Evolutionary conservation across 1,284 basidiomycete species (phyloP), one percentile per base, ranked within the genome.

Genomic region (Tilletia setariae): DNA sequence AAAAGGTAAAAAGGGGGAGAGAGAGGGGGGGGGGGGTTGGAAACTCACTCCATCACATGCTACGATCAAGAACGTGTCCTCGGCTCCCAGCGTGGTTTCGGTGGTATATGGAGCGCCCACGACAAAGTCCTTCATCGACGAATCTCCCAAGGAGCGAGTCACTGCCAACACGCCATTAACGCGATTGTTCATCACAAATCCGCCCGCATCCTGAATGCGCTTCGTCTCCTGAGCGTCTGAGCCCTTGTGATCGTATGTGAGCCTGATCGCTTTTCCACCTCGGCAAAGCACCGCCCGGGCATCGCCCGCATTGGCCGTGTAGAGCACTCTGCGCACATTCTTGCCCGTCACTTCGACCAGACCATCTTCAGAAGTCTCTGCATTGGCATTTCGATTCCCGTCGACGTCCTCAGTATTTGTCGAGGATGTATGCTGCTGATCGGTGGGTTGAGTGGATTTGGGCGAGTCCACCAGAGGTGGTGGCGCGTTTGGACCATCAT

Each of bases 171-270:
- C 94, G 47, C 87, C 94, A 77, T 98, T 98, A 30, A 99, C 96
- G 11, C 96, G 89, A 72, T 95, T 94, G 80, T 96, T 96, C 91
- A 98, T 91, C 25, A 99, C 94, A 79, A 98, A 98, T 0, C 96
- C 96, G 19, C 96, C 96, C 0, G 96, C 95, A 79, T 98, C 95
- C 63, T 88, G 94, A 83, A 99, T 98, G 16, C 96, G 88, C 84
- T 96, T 96, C 21, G 93, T 94, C 84, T 99, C 96, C 82, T 95
- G 93, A 77, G 90, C 90, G 83, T 99, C 96, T 2, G 91, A 91
- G 47, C 96, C 96, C 84, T 99, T 99, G 86, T 99, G 96, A 81
- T 98, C 96, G 83, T 99, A 98, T 16, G 95, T 98, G 81, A 99
- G 85, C 46, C 96, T 87, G 1, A 98, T 89, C 0, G 94, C 96